These are phyloP conservation scores for Penicillium janthinellum DNA, from an alignment of 2,329 filamentous ascomycete genomes.

Conservation along the genomic window DNA sequence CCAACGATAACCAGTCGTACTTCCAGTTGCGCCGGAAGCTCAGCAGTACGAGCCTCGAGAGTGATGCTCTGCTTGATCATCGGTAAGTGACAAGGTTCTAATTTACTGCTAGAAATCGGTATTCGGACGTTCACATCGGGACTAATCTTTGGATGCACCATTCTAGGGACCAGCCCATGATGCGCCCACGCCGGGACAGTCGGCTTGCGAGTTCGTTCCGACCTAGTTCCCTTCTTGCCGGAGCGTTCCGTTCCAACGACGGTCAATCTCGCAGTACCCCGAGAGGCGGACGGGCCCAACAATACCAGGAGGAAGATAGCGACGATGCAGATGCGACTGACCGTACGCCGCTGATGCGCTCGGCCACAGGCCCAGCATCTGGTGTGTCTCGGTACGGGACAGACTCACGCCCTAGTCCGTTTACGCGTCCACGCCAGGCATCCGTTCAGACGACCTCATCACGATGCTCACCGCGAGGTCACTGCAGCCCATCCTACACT, in stretches of 20 bases:
- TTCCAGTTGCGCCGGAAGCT: slow-evolving; percentile 62
- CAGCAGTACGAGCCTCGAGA: slow-evolving; percentile 87
- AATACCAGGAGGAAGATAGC: slow-evolving; percentile 30
- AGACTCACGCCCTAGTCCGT: slow-evolving; percentile 31
- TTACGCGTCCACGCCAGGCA: slow-evolving; percentile 28
- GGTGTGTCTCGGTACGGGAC: slow-evolving; percentile 39
- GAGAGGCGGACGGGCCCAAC: slow-evolving; percentile 33
- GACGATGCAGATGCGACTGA: slow-evolving; percentile 49
- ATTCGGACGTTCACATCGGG: background rate
- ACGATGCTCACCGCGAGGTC: slow-evolving; percentile 31
- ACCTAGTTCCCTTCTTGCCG: slow-evolving; percentile 35
- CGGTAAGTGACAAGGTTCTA: slow-evolving; percentile 53
- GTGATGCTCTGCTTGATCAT: slow-evolving; percentile 84
- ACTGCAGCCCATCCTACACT: slow-evolving; percentile 26
- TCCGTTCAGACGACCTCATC: slow-evolving; percentile 35
- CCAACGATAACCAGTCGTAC: slow-evolving; percentile 48
- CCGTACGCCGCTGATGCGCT: slow-evolving; percentile 57
- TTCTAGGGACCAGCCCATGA: slow-evolving; percentile 59
- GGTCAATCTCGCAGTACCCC: slow-evolving; percentile 33
- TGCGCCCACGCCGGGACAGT: slow-evolving; percentile 65
- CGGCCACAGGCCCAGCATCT: slow-evolving; percentile 35
- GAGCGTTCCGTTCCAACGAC: slow-evolving; percentile 49
- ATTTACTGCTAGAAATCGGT: no score
- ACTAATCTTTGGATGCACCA: slow-evolving; percentile 21
- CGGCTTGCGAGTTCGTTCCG: slow-evolving; percentile 44